phyloP scores from a whole-genome alignment of 495 filamentous ascomycete species.

The Tuber borchii region DNA sequence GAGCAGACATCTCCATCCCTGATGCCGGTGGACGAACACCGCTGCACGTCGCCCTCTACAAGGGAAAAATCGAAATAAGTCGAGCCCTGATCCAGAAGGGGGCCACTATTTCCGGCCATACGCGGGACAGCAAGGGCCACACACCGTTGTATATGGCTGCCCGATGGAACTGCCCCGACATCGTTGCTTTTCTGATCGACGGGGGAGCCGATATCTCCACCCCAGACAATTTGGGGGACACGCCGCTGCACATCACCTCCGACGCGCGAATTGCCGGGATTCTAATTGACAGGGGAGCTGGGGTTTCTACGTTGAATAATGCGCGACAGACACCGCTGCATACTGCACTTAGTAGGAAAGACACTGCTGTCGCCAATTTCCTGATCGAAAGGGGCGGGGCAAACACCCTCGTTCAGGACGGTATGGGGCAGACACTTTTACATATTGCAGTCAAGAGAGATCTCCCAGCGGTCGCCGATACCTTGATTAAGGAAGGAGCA shows the following conservation, averaged over 20 bases:
- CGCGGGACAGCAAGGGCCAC: background rate
- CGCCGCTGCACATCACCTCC: conserved; percentile 4
- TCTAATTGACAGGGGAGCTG: background rate
- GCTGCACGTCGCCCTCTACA: conserved; percentile 6
- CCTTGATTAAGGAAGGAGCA: background rate
- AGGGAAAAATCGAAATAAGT: conserved; percentile 5
- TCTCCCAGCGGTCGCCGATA: background rate
- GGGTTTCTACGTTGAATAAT: conserved; percentile 2
- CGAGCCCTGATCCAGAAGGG: conserved; percentile 1
- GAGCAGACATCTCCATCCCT: conserved; percentile 7
- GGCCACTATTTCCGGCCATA: background rate
- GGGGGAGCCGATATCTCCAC: background rate
- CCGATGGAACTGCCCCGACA: background rate
- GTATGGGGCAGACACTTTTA: background rate
- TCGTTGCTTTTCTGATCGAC: background rate
- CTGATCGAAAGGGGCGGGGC: background rate
- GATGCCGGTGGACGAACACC: background rate
- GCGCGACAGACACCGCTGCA: conserved; percentile 12
- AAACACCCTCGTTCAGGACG: background rate
- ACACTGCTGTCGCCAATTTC: background rate
- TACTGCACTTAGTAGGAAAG: background rate
- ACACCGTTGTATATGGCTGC: conserved; percentile 5
- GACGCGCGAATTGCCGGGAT: background rate
- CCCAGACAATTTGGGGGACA: background rate
- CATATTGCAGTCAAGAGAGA: conserved; percentile 1